Evolutionary conservation across 352 stramenopile genomes (phyloP), one percentile per base, ranked within the genome.

Genomic region (Peronospora farinosa): DNA sequence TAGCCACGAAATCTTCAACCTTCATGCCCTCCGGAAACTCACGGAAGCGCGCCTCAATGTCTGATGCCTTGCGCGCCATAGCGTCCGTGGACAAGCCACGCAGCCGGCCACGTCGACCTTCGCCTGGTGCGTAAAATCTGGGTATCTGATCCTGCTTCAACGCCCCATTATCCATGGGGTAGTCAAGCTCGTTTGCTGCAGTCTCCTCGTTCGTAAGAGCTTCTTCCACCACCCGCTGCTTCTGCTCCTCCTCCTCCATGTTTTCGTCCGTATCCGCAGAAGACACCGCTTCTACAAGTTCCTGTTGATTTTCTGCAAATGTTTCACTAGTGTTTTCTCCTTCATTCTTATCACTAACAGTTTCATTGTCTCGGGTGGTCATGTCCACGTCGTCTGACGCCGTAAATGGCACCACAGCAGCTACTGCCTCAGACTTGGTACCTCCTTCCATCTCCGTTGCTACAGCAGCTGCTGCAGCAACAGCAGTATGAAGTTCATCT

Each of bases 1-100:
- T 93, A 5, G 90, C 77, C 31, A 98, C 94, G 57, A 93, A 93
- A 41, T 88, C 77, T 46, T 91, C 78, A 9, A 91, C 74, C 40
- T 86, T 88, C 76, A 93, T 89, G 31, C 82, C 82, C 11, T 93
- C 79, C 1, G 78, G 62, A 40, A 87, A 89, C 16, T 91, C 77
- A 12, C 67, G 60, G 40, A 93, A 93, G 5, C 79, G 78, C 16
- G 75, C 64, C 35, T 91, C 82, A 51, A 93, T 91, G 44, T 91
- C 82, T 25, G 51, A 69, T 37, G 47, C 70, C 47, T 87, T 90
- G 37, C 72, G 72, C 0, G 64, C 57, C 43, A 90, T 82, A 2
- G 74, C 60, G 40, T 88, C 78, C 5, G 65, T 83, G 17, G 78
- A 86, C 15, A 90, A 48, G 0, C 74, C 74, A 36, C 78, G 72